phyloP scores from a whole-genome alignment of 2,329 filamentous ascomycete species.

The Lecanicillium sp. region DNA sequence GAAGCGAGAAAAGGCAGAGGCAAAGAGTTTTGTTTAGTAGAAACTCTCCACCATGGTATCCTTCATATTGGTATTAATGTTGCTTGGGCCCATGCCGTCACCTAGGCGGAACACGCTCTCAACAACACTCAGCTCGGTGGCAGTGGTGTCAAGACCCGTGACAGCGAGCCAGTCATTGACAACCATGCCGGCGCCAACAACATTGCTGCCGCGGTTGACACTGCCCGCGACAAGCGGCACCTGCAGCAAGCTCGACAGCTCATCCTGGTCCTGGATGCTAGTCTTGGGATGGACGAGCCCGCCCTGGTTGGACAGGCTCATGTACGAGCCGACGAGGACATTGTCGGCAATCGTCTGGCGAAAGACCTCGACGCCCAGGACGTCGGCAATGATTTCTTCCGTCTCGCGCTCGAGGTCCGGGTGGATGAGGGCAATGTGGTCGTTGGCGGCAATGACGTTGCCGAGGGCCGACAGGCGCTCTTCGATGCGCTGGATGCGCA shows the following conservation, averaged over 20 bases:
- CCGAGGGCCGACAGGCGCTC: slow-evolving; percentile 91
- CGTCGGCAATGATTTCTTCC: slow-evolving; percentile 96
- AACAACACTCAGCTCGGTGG: slow-evolving; percentile 93
- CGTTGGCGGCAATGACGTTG: slow-evolving; percentile 94
- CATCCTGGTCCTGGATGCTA: slow-evolving; percentile 93
- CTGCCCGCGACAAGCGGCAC: slow-evolving; percentile 91
- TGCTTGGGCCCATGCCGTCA: slow-evolving; percentile 71
- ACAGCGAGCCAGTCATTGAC: slow-evolving; percentile 88
- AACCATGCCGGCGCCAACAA: slow-evolving; percentile 68
- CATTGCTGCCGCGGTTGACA: slow-evolving; percentile 85
- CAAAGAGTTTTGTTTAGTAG: slow-evolving; percentile 52
- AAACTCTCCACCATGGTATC: slow-evolving; percentile 99
- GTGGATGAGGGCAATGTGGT: slow-evolving; percentile 93
- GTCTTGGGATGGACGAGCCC: slow-evolving; percentile 98
- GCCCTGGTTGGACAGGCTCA: slow-evolving; percentile 91
- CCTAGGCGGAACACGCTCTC: slow-evolving; percentile 94
- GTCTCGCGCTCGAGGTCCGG: slow-evolving; percentile 96
- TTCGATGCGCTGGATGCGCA: slow-evolving; percentile 96
- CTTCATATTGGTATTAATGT: slow-evolving; percentile 80
- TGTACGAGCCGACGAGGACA: slow-evolving; percentile 92
- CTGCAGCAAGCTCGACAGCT: slow-evolving; percentile 86
- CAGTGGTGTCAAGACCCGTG: slow-evolving; percentile 86
- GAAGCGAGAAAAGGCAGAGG: slow-evolving; percentile 7
- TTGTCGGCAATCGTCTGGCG: slow-evolving; percentile 95
- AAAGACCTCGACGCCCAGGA: slow-evolving; percentile 82